Conservation (phyloP, 192 early-diverging fungal genomes). For the Funneliformis mosseae region DNA sequence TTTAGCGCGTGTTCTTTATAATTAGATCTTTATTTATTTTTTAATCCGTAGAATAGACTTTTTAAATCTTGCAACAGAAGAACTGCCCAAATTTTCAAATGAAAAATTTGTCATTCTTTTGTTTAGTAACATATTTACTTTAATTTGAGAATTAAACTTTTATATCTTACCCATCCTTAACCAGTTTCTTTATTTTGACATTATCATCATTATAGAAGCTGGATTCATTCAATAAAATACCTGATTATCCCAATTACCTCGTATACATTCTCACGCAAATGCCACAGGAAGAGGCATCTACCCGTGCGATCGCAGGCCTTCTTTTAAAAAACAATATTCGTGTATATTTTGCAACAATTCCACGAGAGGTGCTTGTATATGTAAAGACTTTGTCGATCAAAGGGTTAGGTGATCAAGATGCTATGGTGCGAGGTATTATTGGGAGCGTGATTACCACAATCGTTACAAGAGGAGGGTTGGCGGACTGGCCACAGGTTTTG, state of each 20-base stretch:
- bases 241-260: constrained; percentile 91
- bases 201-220: constrained; percentile 58
- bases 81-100: background rate
- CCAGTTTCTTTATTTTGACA: background rate
- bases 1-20: constrained; percentile 21
- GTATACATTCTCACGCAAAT: constrained; percentile 82
- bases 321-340: constrained; percentile 79
- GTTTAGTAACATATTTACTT: background rate
- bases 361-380: constrained; percentile 65
- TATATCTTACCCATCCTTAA: constrained; percentile 8
- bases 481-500: constrained; percentile 85
- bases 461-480: constrained; percentile 65
- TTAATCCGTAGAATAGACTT: background rate
- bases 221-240: constrained; percentile 73
- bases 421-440: constrained; percentile 75
- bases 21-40: constrained; percentile 3
- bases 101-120: background rate
- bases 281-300: constrained; percentile 62
- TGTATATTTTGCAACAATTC: constrained; percentile 53
- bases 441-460: constrained; percentile 91
- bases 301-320: constrained; percentile 85
- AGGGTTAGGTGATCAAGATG: constrained; percentile 69
- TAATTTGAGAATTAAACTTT: background rate
- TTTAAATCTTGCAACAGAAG: background rate
- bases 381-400: constrained; percentile 58